Conservation (phyloP, 495 filamentous ascomycete genomes). For the Penicillium bovifimosum region DNA sequence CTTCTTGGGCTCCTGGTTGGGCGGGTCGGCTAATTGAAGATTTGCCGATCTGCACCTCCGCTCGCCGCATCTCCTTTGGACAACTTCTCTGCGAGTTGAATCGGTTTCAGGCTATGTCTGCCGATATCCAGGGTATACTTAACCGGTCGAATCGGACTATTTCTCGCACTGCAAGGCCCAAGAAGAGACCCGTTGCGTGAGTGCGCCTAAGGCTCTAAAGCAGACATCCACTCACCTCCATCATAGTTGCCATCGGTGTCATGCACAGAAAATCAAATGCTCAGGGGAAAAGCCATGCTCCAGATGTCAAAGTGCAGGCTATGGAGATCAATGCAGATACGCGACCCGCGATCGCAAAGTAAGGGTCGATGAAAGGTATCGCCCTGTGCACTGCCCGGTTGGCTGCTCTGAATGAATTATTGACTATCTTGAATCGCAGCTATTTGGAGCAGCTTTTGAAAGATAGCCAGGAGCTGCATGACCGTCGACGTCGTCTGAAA, state of each 20-base stretch:
- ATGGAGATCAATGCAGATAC: conserved; percentile 31
- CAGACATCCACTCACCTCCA: not conserved
- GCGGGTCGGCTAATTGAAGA: not conserved
- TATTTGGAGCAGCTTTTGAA: conserved; percentile 28
- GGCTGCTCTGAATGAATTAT: not conserved
- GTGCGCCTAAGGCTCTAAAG: not conserved
- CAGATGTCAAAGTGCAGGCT: conserved; percentile 28
- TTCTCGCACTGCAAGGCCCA: conserved; percentile 1
- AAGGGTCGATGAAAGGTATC: conserved; percentile 35
- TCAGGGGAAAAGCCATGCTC: conserved; percentile 35
- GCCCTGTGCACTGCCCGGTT: not conserved
- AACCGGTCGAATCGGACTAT: not conserved
- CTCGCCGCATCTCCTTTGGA: not conserved
- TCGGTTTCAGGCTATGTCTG: not conserved
- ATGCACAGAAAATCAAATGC: conserved; percentile 39
- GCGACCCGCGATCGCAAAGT: conserved; percentile 33
- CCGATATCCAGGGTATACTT: not conserved
- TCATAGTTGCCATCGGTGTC: conserved; percentile 34
- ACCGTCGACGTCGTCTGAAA: conserved; percentile 16
- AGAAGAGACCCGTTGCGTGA: conserved; percentile 14
- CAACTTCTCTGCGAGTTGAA: not conserved
- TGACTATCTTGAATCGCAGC: conserved; percentile 11
- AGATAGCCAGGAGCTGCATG: conserved; percentile 30
- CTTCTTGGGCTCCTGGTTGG: not conserved
- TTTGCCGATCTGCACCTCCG: not conserved